These are phyloP conservation scores for Detonula confervacea DNA, from an alignment of 352 stramenopile genomes.

Conservation along the genomic window DNA sequence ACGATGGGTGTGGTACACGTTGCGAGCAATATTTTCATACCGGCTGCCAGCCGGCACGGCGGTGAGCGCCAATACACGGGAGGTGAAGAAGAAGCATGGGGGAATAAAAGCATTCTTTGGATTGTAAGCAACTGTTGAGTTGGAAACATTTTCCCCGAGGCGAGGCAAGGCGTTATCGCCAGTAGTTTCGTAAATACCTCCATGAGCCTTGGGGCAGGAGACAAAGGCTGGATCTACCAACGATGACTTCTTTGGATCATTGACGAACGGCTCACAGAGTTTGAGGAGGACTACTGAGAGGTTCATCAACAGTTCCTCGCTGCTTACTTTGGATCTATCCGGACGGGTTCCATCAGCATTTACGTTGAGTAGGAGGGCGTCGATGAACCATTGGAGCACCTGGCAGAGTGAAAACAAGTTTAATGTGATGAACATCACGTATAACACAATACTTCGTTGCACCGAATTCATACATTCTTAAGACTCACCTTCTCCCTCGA, in stretches of 20 bases:
- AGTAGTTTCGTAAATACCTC: slow-evolving; percentile 66
- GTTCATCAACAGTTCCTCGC: slow-evolving; percentile 69
- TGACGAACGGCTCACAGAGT: slow-evolving; percentile 83
- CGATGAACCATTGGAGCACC: slow-evolving; percentile 82
- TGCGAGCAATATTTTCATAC: slow-evolving; percentile 87
- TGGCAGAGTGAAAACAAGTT: not conserved
- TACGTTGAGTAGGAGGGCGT: slow-evolving; percentile 79
- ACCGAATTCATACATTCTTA: not conserved
- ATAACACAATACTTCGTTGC: not conserved
- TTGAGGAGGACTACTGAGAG: slow-evolving; percentile 76
- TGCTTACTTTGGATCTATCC: slow-evolving; percentile 77
- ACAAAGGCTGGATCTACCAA: slow-evolving; percentile 82
- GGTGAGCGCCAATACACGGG: slow-evolving; percentile 91
- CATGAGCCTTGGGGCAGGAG: slow-evolving; percentile 57
- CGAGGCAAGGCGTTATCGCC: slow-evolving; percentile 73
- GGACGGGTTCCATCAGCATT: slow-evolving; percentile 70
- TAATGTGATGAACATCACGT: not conserved
- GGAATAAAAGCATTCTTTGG: slow-evolving; percentile 96
- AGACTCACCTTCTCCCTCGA: slow-evolving; percentile 53
- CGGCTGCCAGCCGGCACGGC: slow-evolving; percentile 87
- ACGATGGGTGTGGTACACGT: slow-evolving; percentile 88
- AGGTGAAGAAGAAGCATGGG: slow-evolving; percentile 95
- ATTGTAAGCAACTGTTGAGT: slow-evolving; percentile 54
- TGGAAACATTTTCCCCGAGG: slow-evolving; percentile 61
- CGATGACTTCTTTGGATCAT: slow-evolving; percentile 65